Conservation (phyloP, 768 basidiomycete genomes). For the Kwoniella dendrophila region DNA sequence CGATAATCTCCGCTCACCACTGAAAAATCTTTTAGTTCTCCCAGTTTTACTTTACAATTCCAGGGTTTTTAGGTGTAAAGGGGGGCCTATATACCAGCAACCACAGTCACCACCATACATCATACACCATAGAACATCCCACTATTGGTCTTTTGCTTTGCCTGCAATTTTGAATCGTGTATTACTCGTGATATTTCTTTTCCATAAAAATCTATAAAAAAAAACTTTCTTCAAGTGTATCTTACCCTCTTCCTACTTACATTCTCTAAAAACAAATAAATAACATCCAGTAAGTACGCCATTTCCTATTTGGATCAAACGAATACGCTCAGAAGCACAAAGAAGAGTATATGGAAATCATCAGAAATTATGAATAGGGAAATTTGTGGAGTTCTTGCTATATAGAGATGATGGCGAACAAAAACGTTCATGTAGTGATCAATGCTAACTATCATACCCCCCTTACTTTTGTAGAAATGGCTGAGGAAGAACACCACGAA, state of each 20-base stretch:
- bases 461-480: slow-evolving; percentile 38
- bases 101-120: neutral
- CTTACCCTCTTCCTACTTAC: slow-evolving; percentile 7
- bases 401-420: neutral
- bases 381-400: no score
- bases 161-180: slow-evolving; percentile 1
- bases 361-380: no score
- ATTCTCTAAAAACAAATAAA: neutral
- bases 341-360: no score
- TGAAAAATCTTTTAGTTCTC: neutral
- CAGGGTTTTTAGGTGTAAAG: neutral
- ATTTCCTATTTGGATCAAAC: no score
- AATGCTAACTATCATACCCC: neutral
- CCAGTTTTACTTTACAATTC: no score
- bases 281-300: slow-evolving; percentile 10
- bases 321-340: no score
- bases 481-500: slow-evolving; percentile 86
- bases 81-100: slow-evolving; percentile 2
- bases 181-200: slow-evolving; percentile 9
- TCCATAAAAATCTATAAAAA: neutral
- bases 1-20: slow-evolving; percentile 2
- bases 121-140: neutral
- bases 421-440: no score
- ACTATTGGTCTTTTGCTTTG: neutral
- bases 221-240: neutral